Evolutionary conservation across 371 early-diverging fungal species (phyloP).

Genomic region (Smittium culicis): DNA sequence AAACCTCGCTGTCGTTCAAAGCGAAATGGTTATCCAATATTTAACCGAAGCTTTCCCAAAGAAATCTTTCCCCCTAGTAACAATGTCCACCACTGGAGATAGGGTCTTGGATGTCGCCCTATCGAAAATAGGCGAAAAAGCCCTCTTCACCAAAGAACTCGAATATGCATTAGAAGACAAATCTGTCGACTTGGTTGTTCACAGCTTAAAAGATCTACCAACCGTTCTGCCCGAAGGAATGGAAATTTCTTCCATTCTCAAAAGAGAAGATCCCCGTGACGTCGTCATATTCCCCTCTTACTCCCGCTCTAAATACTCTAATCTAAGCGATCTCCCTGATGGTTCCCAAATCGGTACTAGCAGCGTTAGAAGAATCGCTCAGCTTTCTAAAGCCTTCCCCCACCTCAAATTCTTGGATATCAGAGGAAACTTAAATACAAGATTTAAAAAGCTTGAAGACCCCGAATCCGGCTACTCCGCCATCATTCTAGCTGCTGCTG

Average conservation of each 20-base stretch:
- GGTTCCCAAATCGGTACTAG: constrained; percentile 84
- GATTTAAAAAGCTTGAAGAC: constrained; percentile 76
- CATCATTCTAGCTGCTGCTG: constrained; percentile 80
- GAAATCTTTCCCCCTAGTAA: constrained; percentile 39
- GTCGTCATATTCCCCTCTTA: constrained; percentile 53
- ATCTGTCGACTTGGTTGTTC: constrained; percentile 75
- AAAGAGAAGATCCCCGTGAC: constrained; percentile 80
- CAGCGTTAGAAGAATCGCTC: constrained; percentile 78
- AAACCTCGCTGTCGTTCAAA: constrained; percentile 79
- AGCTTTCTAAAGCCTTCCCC: constrained; percentile 66
- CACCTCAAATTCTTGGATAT: constrained; percentile 64
- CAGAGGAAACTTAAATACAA: constrained; percentile 69
- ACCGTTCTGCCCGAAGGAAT: constrained; percentile 76
- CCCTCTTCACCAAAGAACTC: constrained; percentile 88
- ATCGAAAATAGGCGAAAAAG: constrained; percentile 81
- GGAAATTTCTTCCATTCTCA: constrained; percentile 64
- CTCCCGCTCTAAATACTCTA: constrained; percentile 24
- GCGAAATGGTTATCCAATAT: constrained; percentile 49
- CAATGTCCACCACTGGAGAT: constrained; percentile 82
- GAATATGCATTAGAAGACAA: constrained; percentile 61
- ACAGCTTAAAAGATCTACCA: constrained; percentile 88
- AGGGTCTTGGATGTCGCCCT: constrained; percentile 70
- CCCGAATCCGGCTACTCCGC: constrained; percentile 55
- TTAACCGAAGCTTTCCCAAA: constrained; percentile 39
- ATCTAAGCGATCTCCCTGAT: constrained; percentile 47